Evolutionary conservation across 192 early-diverging fungal genomes (phyloP), one percentile per base, ranked within the genome.

Genomic region (Coemansia sp.): DNA sequence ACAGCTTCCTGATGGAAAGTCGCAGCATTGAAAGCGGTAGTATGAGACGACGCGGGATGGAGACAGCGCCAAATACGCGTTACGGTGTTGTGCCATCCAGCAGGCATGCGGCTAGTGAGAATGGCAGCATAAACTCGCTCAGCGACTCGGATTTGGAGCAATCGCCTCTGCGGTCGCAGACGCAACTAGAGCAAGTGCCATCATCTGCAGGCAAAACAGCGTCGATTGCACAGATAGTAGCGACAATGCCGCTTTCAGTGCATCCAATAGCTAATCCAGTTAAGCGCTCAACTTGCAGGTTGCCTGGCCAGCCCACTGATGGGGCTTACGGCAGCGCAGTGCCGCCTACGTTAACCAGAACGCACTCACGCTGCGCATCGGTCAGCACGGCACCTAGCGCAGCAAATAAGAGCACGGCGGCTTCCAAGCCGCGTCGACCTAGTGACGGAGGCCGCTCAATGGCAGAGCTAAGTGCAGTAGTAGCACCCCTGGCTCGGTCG

Each of bases 341-440:
- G 5, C 60, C 64, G n/a, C 70, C 70, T 19, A 22, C 51, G n/a
- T 39, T 68, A 1, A 59, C 59, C 33, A 73, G 68, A 46, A 67
- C 71, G 33, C 79, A 82, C 36, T 82, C 79, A 21, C 74, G 79
- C 55, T 82, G 74, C 52, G 79, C 79, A 11, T 82, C 79, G 20
- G 70, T 64, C 11, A 69, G 62, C 21, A 72, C 71, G 17, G 36
- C 67, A 22, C 57, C 72, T 52, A 27, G 39, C 2, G 52, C 59
- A n/a, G 51, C 33, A 4, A 76, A 70, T n/a, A 70, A 70, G 51
- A n/a, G 42, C 24, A 6, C 46, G 20, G 39, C 58, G 5, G 39
- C 25, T 25, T 20, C 59, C 0, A 66, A 61, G 23, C 64, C 70
- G 1, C 63, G 74, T 10, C 50, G 79, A 17, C 79, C 79, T 5